Evolutionary conservation across 75 land plant genomes (phyloP), one percentile per base, ranked within the genome.

Genomic region (Adiantum capillusveneris): DNA sequence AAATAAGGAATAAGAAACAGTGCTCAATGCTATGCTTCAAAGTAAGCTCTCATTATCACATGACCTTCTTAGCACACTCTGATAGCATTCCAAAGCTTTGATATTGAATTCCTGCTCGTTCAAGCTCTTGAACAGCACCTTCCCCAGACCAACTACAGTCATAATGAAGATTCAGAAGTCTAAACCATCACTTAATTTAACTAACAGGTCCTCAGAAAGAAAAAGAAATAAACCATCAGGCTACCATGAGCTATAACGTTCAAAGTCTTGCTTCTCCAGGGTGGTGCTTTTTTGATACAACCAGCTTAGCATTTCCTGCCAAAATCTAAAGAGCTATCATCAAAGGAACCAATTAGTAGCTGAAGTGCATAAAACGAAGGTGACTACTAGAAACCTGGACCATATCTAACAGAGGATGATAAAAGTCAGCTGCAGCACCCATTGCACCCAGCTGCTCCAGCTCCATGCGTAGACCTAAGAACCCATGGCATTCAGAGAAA

Each of bases 61-160:
- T 12, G 62, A 92, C 97, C 94, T 87, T 82, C 9, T 36, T 66
- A 27, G 84, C 88, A 77, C 89, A 92, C 51, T 82, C 82, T 31
- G 76, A 64, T 51, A 84, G 59, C 20, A 83, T 63, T 29, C 77
- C 77, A 54, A 87, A 92, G 55, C 39, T 60, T 36, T 82, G 77
- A 46, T 52, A 81, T 25, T 84, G 65, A 31, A 84, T 78, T 31
- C 91, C 87, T 62, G 89, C 94, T 41, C 73, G 78, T 70, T 76
- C 66, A 29, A 92, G 79, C 57, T 92, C 88, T 50, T 55, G 71
- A 30, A 80, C 39, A 61, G 89, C 97, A 50, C 80, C 76, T 50
- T 76, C 67, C 41, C 94, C 97, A 51, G 83, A 84, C 97, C 97
- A 91, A 75, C 97, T 91, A 79, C 51, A 26, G 36, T 7, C 53